Conservation (phyloP, 768 basidiomycete genomes). For the Cystofilobasidium capitatum region DNA sequence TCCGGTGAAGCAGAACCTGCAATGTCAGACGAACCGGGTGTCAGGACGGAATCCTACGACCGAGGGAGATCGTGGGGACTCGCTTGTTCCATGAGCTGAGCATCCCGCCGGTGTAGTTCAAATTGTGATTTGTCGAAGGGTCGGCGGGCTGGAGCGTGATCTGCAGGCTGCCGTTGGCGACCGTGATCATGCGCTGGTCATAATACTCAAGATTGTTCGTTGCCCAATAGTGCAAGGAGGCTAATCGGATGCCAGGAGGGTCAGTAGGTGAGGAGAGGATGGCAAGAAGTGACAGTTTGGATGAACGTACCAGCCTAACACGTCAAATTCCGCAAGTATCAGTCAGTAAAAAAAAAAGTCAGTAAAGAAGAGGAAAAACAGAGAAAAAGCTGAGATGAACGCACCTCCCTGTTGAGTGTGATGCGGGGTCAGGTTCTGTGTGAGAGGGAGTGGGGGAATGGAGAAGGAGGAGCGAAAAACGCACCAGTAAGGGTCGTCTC, state of each 20-base stretch:
- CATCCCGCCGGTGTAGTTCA: slow-evolving; percentile 60
- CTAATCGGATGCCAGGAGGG: too few species aligned
- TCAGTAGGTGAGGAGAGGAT: too few species aligned
- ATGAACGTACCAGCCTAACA: too few species aligned
- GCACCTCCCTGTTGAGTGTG: too few species aligned
- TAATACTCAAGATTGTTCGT: slow-evolving; percentile 60
- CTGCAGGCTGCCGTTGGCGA: slow-evolving; percentile 60
- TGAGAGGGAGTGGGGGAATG: too few species aligned
- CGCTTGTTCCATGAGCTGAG: too few species aligned
- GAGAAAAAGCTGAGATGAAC: too few species aligned
- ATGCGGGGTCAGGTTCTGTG: too few species aligned
- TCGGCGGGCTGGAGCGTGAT: slow-evolving; percentile 56
- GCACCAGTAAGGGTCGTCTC: slow-evolving; percentile 67
- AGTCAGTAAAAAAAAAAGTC: not conserved
- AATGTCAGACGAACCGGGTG: too few species aligned
- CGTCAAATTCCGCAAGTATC: too few species aligned
- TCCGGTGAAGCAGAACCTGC: slow-evolving; percentile 91
- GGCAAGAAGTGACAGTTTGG: too few species aligned
- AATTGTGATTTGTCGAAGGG: slow-evolving; percentile 51
- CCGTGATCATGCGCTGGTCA: slow-evolving; percentile 58
- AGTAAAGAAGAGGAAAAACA: not conserved
- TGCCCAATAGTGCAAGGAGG: slow-evolving; percentile 41
- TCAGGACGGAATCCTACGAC: not conserved
- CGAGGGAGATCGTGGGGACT: not conserved
- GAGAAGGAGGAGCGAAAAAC: not conserved